A percentile compares a stretch with the other conserved stretches of the same genome.
phyloP scores from a whole-genome alignment of 2,329 filamentous ascomycete species.

The Aspergillus ibericus region DNA sequence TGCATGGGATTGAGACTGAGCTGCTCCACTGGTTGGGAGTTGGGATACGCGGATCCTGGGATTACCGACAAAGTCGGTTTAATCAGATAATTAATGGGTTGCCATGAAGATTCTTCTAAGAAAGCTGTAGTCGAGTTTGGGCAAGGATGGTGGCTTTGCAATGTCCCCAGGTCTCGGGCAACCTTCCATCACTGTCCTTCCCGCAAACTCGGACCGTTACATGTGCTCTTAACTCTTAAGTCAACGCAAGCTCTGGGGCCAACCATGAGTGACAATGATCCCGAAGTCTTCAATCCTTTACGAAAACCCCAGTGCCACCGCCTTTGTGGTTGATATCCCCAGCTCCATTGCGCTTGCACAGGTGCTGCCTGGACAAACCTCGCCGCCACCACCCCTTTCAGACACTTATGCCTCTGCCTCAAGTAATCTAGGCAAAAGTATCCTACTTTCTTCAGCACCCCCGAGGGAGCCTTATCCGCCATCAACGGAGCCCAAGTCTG shows the following conservation, averaged over 20 bases:
- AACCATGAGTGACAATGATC: constrained; percentile 5
- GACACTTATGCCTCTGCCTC: background rate
- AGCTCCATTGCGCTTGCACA: constrained; percentile 58
- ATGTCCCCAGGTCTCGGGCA: background rate
- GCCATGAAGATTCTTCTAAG: background rate
- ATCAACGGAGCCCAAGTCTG: constrained; percentile 53
- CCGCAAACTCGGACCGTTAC: background rate
- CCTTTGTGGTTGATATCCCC: constrained; percentile 60
- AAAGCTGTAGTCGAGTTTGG: background rate
- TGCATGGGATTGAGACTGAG: background rate
- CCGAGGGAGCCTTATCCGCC: constrained; percentile 48
- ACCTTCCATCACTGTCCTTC: background rate
- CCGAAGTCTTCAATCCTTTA: constrained; percentile 49
- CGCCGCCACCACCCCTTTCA: background rate
- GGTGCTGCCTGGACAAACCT: constrained; percentile 26
- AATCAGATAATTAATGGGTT: background rate
- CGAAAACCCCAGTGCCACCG: constrained; percentile 45
- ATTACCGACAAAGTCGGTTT: background rate
- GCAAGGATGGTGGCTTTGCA: background rate
- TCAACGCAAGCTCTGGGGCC: background rate
- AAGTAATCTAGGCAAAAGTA: background rate
- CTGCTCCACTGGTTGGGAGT: background rate
- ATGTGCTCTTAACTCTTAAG: background rate
- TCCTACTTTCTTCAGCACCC: constrained; percentile 49
- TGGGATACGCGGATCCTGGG: background rate